Evolutionary conservation across 1,284 basidiomycete species (phyloP).

Genomic region (Salmacisia buchloeana): DNA sequence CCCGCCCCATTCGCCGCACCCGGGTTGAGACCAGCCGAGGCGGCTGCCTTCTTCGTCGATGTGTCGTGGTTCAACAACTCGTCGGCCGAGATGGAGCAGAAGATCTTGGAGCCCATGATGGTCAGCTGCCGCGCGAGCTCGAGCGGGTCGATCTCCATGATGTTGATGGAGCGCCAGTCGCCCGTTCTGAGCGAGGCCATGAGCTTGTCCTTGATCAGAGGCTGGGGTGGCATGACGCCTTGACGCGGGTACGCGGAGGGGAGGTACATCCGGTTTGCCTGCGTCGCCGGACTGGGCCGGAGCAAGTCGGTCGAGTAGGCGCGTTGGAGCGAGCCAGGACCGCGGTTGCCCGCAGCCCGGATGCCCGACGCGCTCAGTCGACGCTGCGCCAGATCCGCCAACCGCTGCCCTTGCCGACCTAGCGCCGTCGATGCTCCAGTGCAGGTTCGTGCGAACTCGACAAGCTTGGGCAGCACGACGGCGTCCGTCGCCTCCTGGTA

Average conservation of each 20-base stretch:
- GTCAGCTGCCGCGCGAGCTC: conserved; percentile 60
- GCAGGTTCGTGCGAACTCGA: conserved; percentile 63
- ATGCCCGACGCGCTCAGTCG: conserved; percentile 46
- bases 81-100: conserved; percentile 49
- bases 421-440: conserved; percentile 60
- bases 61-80: conserved; percentile 51
- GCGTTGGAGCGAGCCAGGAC: conserved; percentile 35
- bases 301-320: conserved; percentile 48
- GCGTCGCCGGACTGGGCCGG: conserved; percentile 22
- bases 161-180: conserved; percentile 56
- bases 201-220: conserved; percentile 76
- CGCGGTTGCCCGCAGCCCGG: conserved; percentile 20
- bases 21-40: background rate
- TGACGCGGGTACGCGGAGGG: conserved; percentile 23
- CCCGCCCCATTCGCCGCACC: conserved; percentile 13
- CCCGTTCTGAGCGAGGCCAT: conserved; percentile 55
- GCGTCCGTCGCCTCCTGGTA: conserved; percentile 64
- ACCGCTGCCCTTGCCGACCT: conserved; percentile 63
- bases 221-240: conserved; percentile 53
- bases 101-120: conserved; percentile 49
- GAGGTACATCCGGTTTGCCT: conserved; percentile 36
- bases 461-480: conserved; percentile 58
- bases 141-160: conserved; percentile 79
- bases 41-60: conserved; percentile 38
- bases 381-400: conserved; percentile 64